These are phyloP conservation scores for Vishniacozyma victoriae DNA, from an alignment of 768 basidiomycete species.

Conservation along the genomic window DNA sequence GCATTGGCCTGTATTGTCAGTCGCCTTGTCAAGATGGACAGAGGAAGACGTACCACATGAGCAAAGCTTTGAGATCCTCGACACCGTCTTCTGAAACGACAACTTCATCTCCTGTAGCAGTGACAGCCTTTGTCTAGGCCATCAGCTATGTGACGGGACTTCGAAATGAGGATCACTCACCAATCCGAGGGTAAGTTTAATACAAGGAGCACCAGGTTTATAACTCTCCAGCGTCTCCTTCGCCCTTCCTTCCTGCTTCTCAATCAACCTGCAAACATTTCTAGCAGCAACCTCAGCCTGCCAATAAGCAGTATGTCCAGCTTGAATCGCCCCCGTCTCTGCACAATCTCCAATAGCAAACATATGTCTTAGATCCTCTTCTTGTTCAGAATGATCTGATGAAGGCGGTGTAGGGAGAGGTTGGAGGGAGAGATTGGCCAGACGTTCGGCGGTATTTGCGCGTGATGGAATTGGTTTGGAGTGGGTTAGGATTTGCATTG, in stretches of 20 bases:
- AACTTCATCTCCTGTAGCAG: slow-evolving; percentile 24
- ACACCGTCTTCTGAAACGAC: slow-evolving; percentile 23
- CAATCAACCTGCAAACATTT: slow-evolving; percentile 39
- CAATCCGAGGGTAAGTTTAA: slow-evolving; percentile 42
- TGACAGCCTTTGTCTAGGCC: slow-evolving; percentile 21
- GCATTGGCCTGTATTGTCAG: no score
- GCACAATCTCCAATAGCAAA: slow-evolving; percentile 47
- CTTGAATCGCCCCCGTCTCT: slow-evolving; percentile 44
- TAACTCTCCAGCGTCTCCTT: slow-evolving; percentile 32
- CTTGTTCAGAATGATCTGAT: not conserved
- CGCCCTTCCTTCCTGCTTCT: slow-evolving; percentile 12
- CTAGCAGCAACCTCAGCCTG: slow-evolving; percentile 44
- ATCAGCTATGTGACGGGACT: no score
- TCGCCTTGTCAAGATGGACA: no score
- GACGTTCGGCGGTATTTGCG: slow-evolving; percentile 12
- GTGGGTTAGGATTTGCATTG: slow-evolving; percentile 28
- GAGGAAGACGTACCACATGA: no score
- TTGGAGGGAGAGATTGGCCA: slow-evolving; percentile 11
- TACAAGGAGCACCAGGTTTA: slow-evolving; percentile 31
- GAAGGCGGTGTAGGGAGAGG: not conserved
- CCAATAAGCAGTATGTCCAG: slow-evolving; percentile 47
- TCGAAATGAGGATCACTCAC: no score
- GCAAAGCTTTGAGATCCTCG: slow-evolving; percentile 32
- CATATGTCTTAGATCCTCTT: slow-evolving; percentile 24
- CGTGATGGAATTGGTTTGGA: slow-evolving; percentile 2